Base-by-base conservation (phyloP, 2,329 filamentous ascomycete genomes). In the Fusarium continuum region DNA sequence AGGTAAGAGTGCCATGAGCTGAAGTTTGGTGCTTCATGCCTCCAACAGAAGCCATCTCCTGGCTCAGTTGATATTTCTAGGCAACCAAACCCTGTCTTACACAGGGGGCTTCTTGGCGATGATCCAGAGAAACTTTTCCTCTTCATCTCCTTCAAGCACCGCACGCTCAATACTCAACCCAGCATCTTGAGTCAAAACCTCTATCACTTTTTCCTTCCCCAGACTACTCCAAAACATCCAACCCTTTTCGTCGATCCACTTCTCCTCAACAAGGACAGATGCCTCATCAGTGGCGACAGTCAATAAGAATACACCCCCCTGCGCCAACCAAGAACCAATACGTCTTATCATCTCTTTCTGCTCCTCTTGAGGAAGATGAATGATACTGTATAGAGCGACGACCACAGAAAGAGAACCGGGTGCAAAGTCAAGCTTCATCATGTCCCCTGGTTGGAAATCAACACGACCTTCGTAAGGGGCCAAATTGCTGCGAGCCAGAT, bases 181-280 rank as follows among this genome's bases (percentile, higher is more conserved):
- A 14, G 10, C 36, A 3, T 20, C 39, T 4, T 34, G 1, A 13
- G 53, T 16, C 14, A 60, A 38, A 1, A n/a, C 29, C 3, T 40
- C 29, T 0, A 22, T 13, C 0, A 34, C n/a, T 1, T 5, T 8
- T 1, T 43, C 48, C 3, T 32, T 28, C 0, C 55, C 56, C 6
- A 60, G 57, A 0, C 31, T 40, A 2, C 61, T 63, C 61, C 59
- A 64, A 8, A 64, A 64, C 59, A 64, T 64, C 61, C 61, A 64
- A 0, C 61, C 59, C 3, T 64, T 36, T 1, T 63, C 48, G 1
- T 45, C 31, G 1, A 54, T 14, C 61, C 53, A 64, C 2, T 50
- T 43, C 22, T 52, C 41, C 0, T 34, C 16, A 2, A 55, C 17
- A 6, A 40, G 10, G 0, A 9, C 22, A 1, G 48, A 9, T 2